A percentile compares a stretch with the other conserved stretches of the same genome.
These are phyloP conservation scores for Magnusiomyces tetraspermus DNA, from an alignment of 1,139 yeast genomes.

Conservation along the genomic window DNA sequence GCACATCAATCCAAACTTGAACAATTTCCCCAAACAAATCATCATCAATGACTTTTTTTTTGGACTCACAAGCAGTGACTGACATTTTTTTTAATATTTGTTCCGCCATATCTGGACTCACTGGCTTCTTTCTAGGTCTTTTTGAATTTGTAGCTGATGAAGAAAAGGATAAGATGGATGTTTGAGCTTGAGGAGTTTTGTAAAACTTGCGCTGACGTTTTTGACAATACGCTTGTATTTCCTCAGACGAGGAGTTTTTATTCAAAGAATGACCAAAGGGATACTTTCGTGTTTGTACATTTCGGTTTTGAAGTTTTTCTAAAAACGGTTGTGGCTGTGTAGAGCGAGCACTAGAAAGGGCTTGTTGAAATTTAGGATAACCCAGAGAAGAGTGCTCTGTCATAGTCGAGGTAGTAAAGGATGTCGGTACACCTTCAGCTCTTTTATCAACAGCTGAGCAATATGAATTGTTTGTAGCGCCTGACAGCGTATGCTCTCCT, in stretches of 20 bases:
- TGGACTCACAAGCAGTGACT: neutral
- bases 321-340: neutral
- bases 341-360: neutral
- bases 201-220: neutral
- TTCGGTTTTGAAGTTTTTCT: neutral
- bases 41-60: conserved; percentile 1
- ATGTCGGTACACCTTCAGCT: neutral
- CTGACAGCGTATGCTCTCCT: too few species aligned
- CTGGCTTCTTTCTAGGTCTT: conserved; percentile 3
- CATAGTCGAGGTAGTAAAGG: neutral
- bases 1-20: neutral
- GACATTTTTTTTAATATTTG: neutral
- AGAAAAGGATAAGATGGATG: neutral
- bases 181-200: neutral
- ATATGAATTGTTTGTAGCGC: neutral
- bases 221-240: neutral
- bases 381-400: neutral
- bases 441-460: neutral
- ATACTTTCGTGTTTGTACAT: neutral
- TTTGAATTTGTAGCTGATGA: neutral
- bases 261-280: neutral
- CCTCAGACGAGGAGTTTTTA: neutral
- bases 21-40: neutral
- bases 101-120: conserved; percentile 2
- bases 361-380: neutral